Evolutionary conservation across 2,329 filamentous ascomycete genomes (phyloP).

Genomic region (Aspergillus cejpii): DNA sequence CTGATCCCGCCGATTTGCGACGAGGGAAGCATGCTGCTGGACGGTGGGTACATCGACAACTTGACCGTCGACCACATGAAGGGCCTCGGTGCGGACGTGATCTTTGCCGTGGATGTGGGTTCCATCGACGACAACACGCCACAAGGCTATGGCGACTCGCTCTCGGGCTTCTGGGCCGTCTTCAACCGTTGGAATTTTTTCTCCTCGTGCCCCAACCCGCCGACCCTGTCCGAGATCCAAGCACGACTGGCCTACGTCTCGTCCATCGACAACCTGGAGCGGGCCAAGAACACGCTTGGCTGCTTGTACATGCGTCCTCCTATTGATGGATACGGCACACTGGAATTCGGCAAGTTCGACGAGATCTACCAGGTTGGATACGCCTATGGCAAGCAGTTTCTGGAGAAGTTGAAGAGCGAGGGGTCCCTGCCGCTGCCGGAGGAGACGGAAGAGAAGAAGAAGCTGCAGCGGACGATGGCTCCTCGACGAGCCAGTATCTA

Average conservation of each 20-base stretch:
- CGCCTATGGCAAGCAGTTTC: constrained; percentile 71
- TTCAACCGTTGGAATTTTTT: constrained; percentile 97
- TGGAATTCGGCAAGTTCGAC: constrained; percentile 96
- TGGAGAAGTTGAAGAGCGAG: constrained; percentile 68
- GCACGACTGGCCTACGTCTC: constrained; percentile 90
- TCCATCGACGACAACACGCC: constrained; percentile 86
- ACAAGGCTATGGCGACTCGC: constrained; percentile 85
- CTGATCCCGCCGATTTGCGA: constrained; percentile 90
- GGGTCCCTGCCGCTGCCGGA: constrained; percentile 65
- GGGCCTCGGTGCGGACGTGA: constrained; percentile 80
- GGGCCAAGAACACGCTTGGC: constrained; percentile 82
- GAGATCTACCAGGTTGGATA: constrained; percentile 92
- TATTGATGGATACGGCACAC: constrained; percentile 83
- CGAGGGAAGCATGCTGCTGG: constrained; percentile 91
- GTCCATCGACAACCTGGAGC: constrained; percentile 86
- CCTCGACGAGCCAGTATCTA: constrained; percentile 68
- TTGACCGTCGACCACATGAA: constrained; percentile 97
- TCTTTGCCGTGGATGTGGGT: constrained; percentile 94
- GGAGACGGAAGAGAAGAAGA: constrained; percentile 70
- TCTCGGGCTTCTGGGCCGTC: constrained; percentile 92
- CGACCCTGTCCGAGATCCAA: constrained; percentile 92
- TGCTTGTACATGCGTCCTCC: constrained; percentile 96
- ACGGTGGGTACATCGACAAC: constrained; percentile 96
- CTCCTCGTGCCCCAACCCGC: constrained; percentile 79
- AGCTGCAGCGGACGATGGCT: constrained; percentile 69